Percentiles rank a stretch among this genome's conserved stretches.
phyloP scores from a whole-genome alignment of 305 asterid genomes.

The Lippia alba region DNA sequence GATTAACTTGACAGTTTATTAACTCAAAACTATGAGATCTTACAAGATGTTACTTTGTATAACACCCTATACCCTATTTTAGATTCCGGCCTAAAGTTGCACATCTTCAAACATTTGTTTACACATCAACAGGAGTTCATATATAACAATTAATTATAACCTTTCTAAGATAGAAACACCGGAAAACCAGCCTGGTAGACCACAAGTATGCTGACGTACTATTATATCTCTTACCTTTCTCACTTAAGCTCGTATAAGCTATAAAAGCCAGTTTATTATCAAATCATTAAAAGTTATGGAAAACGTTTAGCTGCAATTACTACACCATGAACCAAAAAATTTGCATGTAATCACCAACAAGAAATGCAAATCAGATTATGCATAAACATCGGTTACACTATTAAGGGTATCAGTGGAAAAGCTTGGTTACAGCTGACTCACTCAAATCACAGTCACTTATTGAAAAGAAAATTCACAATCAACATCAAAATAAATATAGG shows the following conservation, averaged over 20 bases:
- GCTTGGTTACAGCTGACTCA: not conserved
- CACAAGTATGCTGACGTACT: not conserved
- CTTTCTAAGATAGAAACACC: constrained; percentile 29
- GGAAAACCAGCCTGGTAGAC: constrained; percentile 16
- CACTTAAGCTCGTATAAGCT: constrained; percentile 9
- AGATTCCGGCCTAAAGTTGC: constrained; percentile 6
- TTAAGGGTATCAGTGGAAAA: constrained; percentile 24
- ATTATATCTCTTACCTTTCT: not conserved
- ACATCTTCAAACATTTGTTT: constrained; percentile 6
- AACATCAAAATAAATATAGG: constrained; percentile 18
- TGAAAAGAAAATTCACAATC: not conserved
- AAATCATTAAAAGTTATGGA: not conserved
- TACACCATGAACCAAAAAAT: not conserved
- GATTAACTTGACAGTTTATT: not conserved
- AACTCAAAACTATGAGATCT: not conserved
- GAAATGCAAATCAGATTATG: not conserved
- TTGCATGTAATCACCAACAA: not conserved
- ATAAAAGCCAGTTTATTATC: constrained; percentile 13
- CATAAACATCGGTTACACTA: constrained; percentile 13
- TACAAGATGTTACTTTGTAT: not conserved
- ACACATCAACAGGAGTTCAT: constrained; percentile 17
- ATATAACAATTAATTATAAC: constrained; percentile 8
- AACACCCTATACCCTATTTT: constrained; percentile 10
- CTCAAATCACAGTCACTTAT: not conserved
- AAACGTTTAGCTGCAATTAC: not conserved